A percentile compares a stretch with the other conserved stretches of the same genome.
These are phyloP conservation scores for Penicillium sp. DNA, from an alignment of 2,329 filamentous ascomycete species.

Conservation along the genomic window DNA sequence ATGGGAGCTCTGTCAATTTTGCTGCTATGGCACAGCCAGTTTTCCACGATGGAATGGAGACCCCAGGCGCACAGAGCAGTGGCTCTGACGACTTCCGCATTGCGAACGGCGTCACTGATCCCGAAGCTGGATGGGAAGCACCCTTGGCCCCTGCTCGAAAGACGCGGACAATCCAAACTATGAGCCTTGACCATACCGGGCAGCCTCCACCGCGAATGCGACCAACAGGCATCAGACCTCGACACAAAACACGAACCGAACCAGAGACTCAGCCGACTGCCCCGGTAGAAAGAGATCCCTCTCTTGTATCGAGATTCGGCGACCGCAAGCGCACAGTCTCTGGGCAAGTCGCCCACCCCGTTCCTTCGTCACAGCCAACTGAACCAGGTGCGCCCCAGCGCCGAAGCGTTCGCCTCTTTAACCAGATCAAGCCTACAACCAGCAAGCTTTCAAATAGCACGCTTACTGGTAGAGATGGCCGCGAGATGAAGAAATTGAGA, in stretches of 20 bases:
- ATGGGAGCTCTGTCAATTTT: slow-evolving; percentile 47
- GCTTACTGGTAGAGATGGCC: slow-evolving; percentile 60
- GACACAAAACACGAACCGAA: slow-evolving; percentile 41
- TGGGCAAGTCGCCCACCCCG: slow-evolving; percentile 63
- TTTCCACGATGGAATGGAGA: slow-evolving; percentile 62
- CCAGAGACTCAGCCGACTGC: slow-evolving; percentile 40
- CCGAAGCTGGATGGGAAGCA: slow-evolving; percentile 42
- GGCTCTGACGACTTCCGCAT: slow-evolving; percentile 43
- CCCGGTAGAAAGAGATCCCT: slow-evolving; percentile 35
- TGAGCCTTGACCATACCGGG: slow-evolving; percentile 50
- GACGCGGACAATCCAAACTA: slow-evolving; percentile 54
- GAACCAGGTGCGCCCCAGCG: slow-evolving; percentile 65
- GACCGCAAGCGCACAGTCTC: slow-evolving; percentile 92
- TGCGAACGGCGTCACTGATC: slow-evolving; percentile 31
- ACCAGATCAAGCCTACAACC: slow-evolving; percentile 65
- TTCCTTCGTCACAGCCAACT: slow-evolving; percentile 54
- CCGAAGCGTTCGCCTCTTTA: slow-evolving; percentile 71
- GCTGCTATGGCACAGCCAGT: slow-evolving; percentile 34
- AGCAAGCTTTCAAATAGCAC: slow-evolving; percentile 62
- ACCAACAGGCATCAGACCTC: slow-evolving; percentile 49
- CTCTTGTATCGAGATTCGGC: slow-evolving; percentile 39
- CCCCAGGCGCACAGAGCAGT: slow-evolving; percentile 55
- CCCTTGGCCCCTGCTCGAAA: slow-evolving; percentile 49
- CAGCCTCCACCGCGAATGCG: slow-evolving; percentile 67
- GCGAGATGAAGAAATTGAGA: slow-evolving; percentile 82